These are phyloP conservation scores for Cnidoscolus chayamansa DNA, from an alignment of 441 rosid genomes.

Conservation along the genomic window DNA sequence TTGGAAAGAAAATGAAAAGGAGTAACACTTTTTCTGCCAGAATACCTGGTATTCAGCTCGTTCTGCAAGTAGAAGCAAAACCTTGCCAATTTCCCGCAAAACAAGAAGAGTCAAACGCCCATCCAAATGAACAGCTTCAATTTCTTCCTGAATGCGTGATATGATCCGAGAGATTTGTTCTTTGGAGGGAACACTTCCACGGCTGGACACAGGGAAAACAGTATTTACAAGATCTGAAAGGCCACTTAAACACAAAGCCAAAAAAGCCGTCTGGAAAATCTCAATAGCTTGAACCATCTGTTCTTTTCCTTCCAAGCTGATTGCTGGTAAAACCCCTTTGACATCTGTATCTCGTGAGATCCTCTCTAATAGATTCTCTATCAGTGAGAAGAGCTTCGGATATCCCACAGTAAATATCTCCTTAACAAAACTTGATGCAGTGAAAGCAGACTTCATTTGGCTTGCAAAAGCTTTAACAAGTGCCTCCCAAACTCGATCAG, in stretches of 20 bases:
- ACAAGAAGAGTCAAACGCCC: constrained; percentile 89
- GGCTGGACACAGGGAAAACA: constrained; percentile 82
- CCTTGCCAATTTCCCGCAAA: constrained; percentile 81
- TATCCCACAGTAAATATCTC: constrained; percentile 88
- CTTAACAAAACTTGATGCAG: constrained; percentile 96
- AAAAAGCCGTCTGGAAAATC: constrained; percentile 85
- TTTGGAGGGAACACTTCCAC: constrained; percentile 90
- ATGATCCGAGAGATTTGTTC: constrained; percentile 78
- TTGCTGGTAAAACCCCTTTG: constrained; percentile 85
- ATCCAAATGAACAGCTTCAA: constrained; percentile 88
- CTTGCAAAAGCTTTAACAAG: constrained; percentile 80
- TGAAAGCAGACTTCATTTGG: constrained; percentile 93
- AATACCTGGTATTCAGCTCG: constrained; percentile 95
- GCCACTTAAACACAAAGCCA: constrained; percentile 70
- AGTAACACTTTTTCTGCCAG: constrained; percentile 2
- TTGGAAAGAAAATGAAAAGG: not conserved
- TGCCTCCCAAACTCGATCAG: constrained; percentile 96
- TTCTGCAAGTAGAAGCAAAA: constrained; percentile 67
- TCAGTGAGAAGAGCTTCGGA: constrained; percentile 80
- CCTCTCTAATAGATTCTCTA: constrained; percentile 84
- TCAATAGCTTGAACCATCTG: constrained; percentile 79
- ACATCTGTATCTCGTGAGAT: constrained; percentile 77
- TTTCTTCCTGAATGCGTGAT: constrained; percentile 83
- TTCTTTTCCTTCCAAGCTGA: constrained; percentile 66
- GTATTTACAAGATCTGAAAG: constrained; percentile 86